phyloP scores from a whole-genome alignment of 257 asterid species.

The Fraxinus americana region DNA sequence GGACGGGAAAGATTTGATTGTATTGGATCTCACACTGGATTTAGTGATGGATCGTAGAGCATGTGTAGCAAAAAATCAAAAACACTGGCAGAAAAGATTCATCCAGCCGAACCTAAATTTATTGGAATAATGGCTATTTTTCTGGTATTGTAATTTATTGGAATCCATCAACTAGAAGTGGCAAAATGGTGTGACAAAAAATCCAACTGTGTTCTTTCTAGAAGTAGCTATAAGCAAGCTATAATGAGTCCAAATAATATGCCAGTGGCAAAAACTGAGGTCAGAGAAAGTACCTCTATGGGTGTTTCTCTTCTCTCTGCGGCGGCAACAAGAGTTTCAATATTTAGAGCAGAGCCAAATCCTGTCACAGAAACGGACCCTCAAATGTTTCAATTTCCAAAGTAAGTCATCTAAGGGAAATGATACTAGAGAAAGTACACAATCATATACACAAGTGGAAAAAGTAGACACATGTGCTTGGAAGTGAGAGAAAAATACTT shows the following conservation, averaged over 20 bases:
- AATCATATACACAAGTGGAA: conserved; percentile 6
- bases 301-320: conserved; percentile 98
- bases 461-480: conserved; percentile 5
- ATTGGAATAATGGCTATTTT: not conserved
- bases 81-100: not conserved
- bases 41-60: not conserved
- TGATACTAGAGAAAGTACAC: conserved; percentile 6
- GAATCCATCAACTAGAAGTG: not conserved
- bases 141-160: not conserved
- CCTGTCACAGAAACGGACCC: conserved; percentile 45
- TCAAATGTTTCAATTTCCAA: conserved; percentile 18
- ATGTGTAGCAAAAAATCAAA: too few relatives aligned
- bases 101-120: not conserved
- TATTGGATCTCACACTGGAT: not conserved
- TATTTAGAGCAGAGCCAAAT: conserved; percentile 97
- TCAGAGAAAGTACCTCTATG: conserved; percentile 65
- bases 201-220: not conserved
- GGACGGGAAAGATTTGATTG: not conserved
- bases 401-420: conserved; percentile 15
- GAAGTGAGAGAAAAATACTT: conserved; percentile 44
- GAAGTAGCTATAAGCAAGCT: conserved; percentile 13
- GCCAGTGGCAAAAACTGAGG: not conserved
- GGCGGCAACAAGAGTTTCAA: conserved; percentile 97
- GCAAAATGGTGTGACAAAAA: not conserved
- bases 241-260: not conserved